Base-by-base conservation (phyloP, 108 stramenopile genomes). In the Cyclotella distinguenda region DNA sequence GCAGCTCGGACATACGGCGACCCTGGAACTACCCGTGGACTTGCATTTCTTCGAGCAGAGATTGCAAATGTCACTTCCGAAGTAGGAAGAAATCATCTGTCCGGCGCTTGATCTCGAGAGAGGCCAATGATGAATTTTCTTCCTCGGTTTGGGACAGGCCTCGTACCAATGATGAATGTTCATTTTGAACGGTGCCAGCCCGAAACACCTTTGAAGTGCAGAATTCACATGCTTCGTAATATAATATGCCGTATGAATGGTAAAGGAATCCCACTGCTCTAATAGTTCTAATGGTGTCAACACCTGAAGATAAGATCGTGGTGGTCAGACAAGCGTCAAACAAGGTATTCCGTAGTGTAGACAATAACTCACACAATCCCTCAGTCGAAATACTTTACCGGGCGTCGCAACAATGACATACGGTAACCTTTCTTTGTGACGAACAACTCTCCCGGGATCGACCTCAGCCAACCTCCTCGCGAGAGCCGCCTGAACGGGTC, bases 301-400 rank as follows among this genome's bases (percentile, higher is more conserved):
- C 0, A n/a, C n/a, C n/a, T n/a, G n/a, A n/a, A n/a, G n/a, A n/a
- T n/a, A n/a, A n/a, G n/a, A n/a, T n/a, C n/a, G n/a, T n/a, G n/a
- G n/a, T n/a, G n/a, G n/a, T n/a, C n/a, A n/a, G n/a, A n/a, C n/a
- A n/a, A n/a, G n/a, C n/a, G n/a, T n/a, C n/a, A n/a, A n/a, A n/a
- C n/a, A n/a, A n/a, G n/a, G n/a, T n/a, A n/a, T n/a, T n/a, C n/a
- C n/a, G n/a, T n/a, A n/a, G n/a, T n/a, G n/a, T n/a, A n/a, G n/a
- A n/a, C n/a, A n/a, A n/a, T n/a, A n/a, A n/a, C n/a, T n/a, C n/a
- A 95, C 94, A 45, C 89, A 83, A 59, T 95, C 90, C 36, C 87
- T 80, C 31, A 95, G 65, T 23, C 79, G 79, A 61, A 86, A 90
- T 3, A 74, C 74, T 44, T 58, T 47, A 1, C 93, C 90, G 22